A percentile compares a stretch with the other conserved stretches of the same genome.
phyloP scores from a whole-genome alignment of 2,329 filamentous ascomycete genomes.

The Tolypocladium paradoxum region DNA sequence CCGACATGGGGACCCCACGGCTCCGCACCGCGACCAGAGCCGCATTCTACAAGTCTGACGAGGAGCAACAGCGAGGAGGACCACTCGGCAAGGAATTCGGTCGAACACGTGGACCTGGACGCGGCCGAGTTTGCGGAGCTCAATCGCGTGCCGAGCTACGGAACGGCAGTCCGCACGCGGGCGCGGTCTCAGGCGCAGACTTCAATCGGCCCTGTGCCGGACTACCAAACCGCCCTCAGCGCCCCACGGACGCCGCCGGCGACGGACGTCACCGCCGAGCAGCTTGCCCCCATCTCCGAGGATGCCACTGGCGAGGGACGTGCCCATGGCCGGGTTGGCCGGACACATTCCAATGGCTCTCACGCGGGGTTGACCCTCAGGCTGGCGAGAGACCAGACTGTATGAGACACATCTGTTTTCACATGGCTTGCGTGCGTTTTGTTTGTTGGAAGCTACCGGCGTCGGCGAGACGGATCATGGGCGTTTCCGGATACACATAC shows the following conservation, averaged over 20 bases:
- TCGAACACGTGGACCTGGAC: conserved; percentile 45
- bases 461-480: background rate
- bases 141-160: conserved; percentile 67
- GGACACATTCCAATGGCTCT: background rate
- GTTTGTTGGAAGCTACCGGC: background rate
- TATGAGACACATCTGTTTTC: background rate
- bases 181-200: conserved; percentile 41
- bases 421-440: background rate
- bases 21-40: conserved; percentile 27
- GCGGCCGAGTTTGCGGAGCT: conserved; percentile 53
- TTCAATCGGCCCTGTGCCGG: conserved; percentile 44
- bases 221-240: conserved; percentile 53
- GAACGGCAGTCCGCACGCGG: conserved; percentile 58
- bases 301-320: conserved; percentile 12
- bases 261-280: conserved; percentile 16
- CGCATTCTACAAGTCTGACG: conserved; percentile 36
- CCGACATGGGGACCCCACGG: conserved; percentile 28
- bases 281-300: conserved; percentile 22
- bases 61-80: conserved; percentile 43
- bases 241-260: conserved; percentile 37
- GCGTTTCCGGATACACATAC: background rate
- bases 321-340: background rate
- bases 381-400: background rate
- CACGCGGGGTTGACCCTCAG: background rate
- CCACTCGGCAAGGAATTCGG: conserved; percentile 41